Evolutionary conservation across 2,329 filamentous ascomycete genomes (phyloP), one percentile per base, ranked within the genome.

Genomic region (Alternaria gansuensis): DNA sequence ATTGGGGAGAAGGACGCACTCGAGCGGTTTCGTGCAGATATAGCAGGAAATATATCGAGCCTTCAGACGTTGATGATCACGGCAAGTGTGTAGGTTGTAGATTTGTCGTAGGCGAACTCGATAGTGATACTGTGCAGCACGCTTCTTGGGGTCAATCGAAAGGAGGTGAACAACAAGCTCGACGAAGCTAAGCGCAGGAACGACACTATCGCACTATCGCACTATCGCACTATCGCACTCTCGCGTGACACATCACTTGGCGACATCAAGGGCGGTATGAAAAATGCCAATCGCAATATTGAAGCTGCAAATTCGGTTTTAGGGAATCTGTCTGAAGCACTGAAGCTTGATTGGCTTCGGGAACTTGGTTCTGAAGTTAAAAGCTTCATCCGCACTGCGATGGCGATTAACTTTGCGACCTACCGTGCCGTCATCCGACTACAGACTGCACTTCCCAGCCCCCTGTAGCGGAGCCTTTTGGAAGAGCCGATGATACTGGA

Each of bases 1-100:
- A 31, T 63, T 8, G 49, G 43, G 10, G 60, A 68, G 17, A 62
- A 56, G 28, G 60, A 67, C 8, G 62, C 49, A 6, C 23, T 65
- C 4, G 49, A 59, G n/a, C 50, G 51, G 4, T 65, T 65, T 21
- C 57, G 60, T 0, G 64, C 33, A 1, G 56, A 68, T 23, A 59
- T 67, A 17, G 39, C 41, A 0, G 58, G 33, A 6, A 57, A 40
- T n/a, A 57, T 41, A 17, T 41, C 59, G 3, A 58, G 55, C 23
- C 37, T 67, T 2, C 51, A 65, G 17, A 64, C 64, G 59, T 49
- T 68, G 11, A 39, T 41, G 8, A 9, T 8, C 2, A 41, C 49
- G 7, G 49, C 36, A 1, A 51, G 8, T 14, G 9, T 33, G 49
- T 41, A 29, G 33, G 26, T 24, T 1, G 1, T 6, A 51, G 2